Evolutionary conservation across 139 green algal genomes (phyloP).

Genomic region (Microglena sp.): DNA sequence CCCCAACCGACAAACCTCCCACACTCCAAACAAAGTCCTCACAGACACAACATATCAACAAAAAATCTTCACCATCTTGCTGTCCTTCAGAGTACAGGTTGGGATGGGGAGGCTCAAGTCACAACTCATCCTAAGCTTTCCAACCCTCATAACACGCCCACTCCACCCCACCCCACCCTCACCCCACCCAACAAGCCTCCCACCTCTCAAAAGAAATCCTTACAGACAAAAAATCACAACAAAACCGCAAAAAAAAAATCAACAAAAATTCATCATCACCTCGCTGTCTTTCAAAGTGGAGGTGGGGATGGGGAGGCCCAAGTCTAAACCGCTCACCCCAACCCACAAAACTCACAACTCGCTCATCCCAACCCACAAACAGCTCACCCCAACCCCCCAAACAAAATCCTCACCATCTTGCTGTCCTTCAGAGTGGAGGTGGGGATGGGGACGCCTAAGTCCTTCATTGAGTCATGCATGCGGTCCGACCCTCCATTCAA

Average conservation of each 20-base stretch:
- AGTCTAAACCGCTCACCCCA: not conserved
- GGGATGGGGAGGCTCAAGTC: not conserved
- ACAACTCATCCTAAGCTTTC: no score
- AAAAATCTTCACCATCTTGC: not conserved
- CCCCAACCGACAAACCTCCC: no score
- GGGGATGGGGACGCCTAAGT: not conserved
- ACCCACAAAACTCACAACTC: no score
- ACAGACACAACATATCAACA: not conserved
- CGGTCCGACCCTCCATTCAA: constrained; percentile 54
- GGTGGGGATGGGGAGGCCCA: not conserved
- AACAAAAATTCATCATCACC: no score
- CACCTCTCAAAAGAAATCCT: no score
- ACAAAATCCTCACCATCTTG: not conserved
- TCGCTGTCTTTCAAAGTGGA: not conserved
- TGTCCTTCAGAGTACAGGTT: not conserved
- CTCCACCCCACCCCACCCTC: no score
- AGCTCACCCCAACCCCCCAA: not conserved
- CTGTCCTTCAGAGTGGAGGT: not conserved
- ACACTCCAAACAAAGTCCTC: no score
- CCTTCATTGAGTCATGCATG: constrained; percentile 1
- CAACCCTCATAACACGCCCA: no score
- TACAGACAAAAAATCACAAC: no score
- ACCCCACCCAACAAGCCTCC: no score
- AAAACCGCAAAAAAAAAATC: no score
- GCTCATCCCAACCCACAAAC: no score